A percentile compares a stretch with the other conserved stretches of the same genome.
Evolutionary conservation across 768 basidiomycete genomes (phyloP).

Genomic region (Boletus eberwhitei): DNA sequence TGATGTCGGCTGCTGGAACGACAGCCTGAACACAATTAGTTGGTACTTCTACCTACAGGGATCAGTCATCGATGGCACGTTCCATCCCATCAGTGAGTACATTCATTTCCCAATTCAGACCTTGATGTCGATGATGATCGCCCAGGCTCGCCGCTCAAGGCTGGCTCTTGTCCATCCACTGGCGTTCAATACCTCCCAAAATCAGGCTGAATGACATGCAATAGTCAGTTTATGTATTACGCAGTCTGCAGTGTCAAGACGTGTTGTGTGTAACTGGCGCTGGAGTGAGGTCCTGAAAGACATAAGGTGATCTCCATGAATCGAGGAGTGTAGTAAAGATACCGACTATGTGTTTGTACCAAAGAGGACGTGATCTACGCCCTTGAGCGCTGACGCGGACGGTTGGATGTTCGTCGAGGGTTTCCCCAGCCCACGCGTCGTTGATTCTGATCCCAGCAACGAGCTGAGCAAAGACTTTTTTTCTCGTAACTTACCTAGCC

Average conservation of each 20-base stretch:
- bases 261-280: background rate
- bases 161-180: conserved; percentile 46
- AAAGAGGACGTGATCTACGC: conserved; percentile 41
- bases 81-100: conserved; percentile 55
- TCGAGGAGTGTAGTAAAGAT: conserved; percentile 45
- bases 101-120: background rate
- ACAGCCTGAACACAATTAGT: conserved; percentile 42
- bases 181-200: conserved; percentile 64
- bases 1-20: conserved; percentile 41
- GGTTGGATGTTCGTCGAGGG: conserved; percentile 42
- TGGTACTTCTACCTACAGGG: conserved; percentile 68
- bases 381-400: conserved; percentile 43
- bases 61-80: conserved; percentile 63
- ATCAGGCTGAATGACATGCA: conserved; percentile 17
- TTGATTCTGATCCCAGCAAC: background rate
- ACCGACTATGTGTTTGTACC: conserved; percentile 65
- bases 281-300: background rate
- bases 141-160: conserved; percentile 47
- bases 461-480: background rate
- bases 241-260: background rate
- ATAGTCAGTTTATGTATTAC: background rate
- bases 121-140: background rate
- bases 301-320: conserved; percentile 10
- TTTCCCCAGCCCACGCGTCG: background rate
- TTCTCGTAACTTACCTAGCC: background rate